Conservation (phyloP, 106 monocot species). For the Ottelia alismoides region DNA sequence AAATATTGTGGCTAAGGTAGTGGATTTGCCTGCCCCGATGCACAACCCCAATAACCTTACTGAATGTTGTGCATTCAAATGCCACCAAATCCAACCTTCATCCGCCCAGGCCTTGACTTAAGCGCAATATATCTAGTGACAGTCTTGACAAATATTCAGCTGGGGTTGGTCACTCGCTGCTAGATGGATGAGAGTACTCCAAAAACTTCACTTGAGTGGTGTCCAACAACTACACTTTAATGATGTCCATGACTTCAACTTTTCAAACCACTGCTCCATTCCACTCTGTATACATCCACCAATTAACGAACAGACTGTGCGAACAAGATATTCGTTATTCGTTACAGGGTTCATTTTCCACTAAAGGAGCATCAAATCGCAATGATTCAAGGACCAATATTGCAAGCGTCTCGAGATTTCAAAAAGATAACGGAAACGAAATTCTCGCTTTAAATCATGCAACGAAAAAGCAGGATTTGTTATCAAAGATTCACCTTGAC, state of each 20-base stretch:
- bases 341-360: background rate
- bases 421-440: background rate
- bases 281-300: background rate
- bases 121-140: too few relatives aligned
- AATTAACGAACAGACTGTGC: background rate
- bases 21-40: too few relatives aligned
- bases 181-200: too few relatives aligned
- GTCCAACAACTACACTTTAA: too few relatives aligned
- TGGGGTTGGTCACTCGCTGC: too few relatives aligned
- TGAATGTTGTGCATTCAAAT: too few relatives aligned
- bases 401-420: background rate
- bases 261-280: background rate
- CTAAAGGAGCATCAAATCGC: background rate
- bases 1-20: too few relatives aligned
- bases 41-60: too few relatives aligned
- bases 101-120: too few relatives aligned
- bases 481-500: constrained; percentile 26
- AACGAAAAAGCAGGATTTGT: background rate
- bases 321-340: background rate
- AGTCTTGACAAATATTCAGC: too few relatives aligned
- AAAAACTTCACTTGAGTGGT: too few relatives aligned
- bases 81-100: too few relatives aligned
- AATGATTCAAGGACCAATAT: background rate
- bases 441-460: background rate
- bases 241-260: background rate